These are phyloP conservation scores for Hippophae gyantsensis DNA, from an alignment of 306 rosid species.

Conservation along the genomic window DNA sequence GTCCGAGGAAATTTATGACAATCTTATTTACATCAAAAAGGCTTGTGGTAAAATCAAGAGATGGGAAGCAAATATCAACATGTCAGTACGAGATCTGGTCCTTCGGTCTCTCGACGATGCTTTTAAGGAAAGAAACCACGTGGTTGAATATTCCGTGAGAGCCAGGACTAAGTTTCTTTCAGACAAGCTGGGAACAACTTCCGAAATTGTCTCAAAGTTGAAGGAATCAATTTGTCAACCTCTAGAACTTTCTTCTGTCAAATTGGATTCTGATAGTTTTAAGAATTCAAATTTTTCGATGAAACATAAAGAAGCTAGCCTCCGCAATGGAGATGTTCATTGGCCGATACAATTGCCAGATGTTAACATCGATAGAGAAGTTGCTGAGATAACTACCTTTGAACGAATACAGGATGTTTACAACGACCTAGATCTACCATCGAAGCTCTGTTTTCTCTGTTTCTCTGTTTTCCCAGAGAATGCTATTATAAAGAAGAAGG, in stretches of 20 bases:
- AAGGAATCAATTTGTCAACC: not conserved
- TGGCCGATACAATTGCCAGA: not conserved
- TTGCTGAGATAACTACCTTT: not conserved
- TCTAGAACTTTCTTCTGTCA: not conserved
- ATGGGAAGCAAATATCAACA: conserved; percentile 1
- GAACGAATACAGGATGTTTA: not conserved
- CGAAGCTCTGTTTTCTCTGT: conserved; percentile 11
- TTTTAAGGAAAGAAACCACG: not conserved
- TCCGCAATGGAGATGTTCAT: no score
- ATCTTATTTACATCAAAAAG: conserved; percentile 3
- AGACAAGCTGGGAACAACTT: not conserved
- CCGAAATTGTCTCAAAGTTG: not conserved
- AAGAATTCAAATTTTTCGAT: not conserved
- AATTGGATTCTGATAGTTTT: not conserved
- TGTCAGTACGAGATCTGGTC: not conserved
- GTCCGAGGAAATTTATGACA: not conserved
- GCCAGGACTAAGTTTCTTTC: not conserved
- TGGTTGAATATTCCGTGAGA: not conserved
- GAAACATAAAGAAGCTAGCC: not conserved
- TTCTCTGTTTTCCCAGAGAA: conserved; percentile 25
- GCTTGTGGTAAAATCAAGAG: not conserved
- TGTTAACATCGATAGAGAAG: not conserved
- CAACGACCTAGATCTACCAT: not conserved
- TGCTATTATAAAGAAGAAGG: conserved; percentile 20
- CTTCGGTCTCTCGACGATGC: conserved; percentile 8